These are phyloP conservation scores for Phytophthora palmivora DNA, from an alignment of 352 stramenopile species.

Conservation along the genomic window DNA sequence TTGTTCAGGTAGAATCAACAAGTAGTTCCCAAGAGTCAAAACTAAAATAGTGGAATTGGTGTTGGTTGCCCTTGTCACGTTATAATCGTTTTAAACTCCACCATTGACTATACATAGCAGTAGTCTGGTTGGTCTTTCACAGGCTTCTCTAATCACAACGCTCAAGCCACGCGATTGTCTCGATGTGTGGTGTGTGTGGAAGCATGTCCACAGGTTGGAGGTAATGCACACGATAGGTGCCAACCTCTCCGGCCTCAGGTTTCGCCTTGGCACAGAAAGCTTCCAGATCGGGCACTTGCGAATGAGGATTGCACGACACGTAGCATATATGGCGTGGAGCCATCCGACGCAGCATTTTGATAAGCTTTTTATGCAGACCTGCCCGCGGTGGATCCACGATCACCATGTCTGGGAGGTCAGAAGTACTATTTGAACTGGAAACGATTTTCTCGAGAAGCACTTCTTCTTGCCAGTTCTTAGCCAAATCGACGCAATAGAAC, in stretches of 20 bases:
- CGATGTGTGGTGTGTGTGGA: conserved; percentile 80
- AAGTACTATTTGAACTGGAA: conserved; percentile 9
- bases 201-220: conserved; percentile 84
- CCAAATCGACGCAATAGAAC: conserved; percentile 71
- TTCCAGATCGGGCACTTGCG: conserved; percentile 66
- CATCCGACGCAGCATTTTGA: conserved; percentile 59
- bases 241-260: conserved; percentile 26
- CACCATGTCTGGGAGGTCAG: conserved; percentile 57
- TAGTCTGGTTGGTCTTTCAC: too few species aligned
- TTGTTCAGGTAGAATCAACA: not conserved
- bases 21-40: too few species aligned
- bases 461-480: conserved; percentile 56
- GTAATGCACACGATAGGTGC: conserved; percentile 49
- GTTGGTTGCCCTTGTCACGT: too few species aligned
- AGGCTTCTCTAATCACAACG: conserved; percentile 35
- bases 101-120: too few species aligned
- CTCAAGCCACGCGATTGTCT: conserved; percentile 78
- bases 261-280: conserved; percentile 41
- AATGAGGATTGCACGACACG: conserved; percentile 80
- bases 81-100: too few species aligned
- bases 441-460: conserved; percentile 39
- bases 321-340: conserved; percentile 67
- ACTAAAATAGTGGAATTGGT: too few species aligned
- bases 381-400: conserved; percentile 80
- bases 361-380: conserved; percentile 73